Base-by-base conservation (phyloP, 495 filamentous ascomycete genomes). In the Hypoxylon perforatum region DNA sequence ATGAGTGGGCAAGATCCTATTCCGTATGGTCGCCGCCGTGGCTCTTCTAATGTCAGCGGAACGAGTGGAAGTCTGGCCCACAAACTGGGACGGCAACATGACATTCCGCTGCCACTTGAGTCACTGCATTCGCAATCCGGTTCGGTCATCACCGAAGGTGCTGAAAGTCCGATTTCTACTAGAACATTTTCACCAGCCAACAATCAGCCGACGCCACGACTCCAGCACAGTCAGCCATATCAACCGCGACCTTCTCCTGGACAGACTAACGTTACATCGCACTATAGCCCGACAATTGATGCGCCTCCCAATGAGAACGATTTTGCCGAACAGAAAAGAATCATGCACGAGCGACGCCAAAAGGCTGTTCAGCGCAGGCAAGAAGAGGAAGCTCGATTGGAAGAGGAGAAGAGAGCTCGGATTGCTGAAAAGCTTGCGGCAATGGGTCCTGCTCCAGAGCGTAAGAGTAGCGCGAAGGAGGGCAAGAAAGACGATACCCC, bases 41-140 rank as follows among this genome's bases (percentile, higher is more conserved):
- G 90, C 50, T 97, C 94, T n/a, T 97, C 94, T 1, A 97, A 93
- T 71, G 91, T 97, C 25, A 97, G 94, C 73, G 94, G 93, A 28
- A 92, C 92, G 57, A 97, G 93, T 76, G 91, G 90, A 42, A 85
- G 83, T 46, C 86, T 86, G 70, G 84, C 83, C 54, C 74, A 82
- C 54, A 77, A 80, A 17, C 67, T 80, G 48, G 74, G 72, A 50
- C 78, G 76, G 65, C 77, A 76, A n/a, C 76, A 76, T 28, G 84
- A 85, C 33, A 76, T 81, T 53, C 74, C 76, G 0, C 58, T 76
- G 42, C 79, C 81, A 6, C 77, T 77, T 12, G 83, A 86, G 46
- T 70, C 80, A 42, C 44, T 80, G 58, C 80, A 73, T 36, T 75
- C 73, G 8, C 75, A 80, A 30, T 73, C 81, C 42, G 76, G 69